A percentile compares a stretch with the other conserved stretches of the same genome.
Conservation (phyloP, 108 stramenopile genomes). For the Cyclotella kingstonii region DNA sequence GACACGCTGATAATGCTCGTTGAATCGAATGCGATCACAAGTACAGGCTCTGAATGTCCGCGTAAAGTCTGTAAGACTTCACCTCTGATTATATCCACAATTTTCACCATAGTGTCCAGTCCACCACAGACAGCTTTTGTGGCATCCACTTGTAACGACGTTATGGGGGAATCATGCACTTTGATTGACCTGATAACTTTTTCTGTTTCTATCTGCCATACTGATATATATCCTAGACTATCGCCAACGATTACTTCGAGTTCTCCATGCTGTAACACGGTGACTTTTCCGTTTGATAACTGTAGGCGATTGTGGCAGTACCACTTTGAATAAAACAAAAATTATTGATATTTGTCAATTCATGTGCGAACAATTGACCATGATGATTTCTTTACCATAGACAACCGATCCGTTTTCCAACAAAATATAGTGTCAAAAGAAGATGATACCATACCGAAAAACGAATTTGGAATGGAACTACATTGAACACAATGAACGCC, state of each 20-base stretch:
- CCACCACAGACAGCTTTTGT: conserved; percentile 61
- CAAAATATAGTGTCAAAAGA: conserved; percentile 27
- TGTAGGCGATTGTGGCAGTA: conserved; percentile 36
- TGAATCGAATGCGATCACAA: conserved; percentile 57
- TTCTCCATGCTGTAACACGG: conserved; percentile 53
- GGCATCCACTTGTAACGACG: conserved; percentile 53
- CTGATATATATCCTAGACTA: conserved; percentile 39
- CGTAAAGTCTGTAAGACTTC: conserved; percentile 49
- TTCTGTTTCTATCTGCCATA: conserved; percentile 57
- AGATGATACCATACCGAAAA: conserved; percentile 25
- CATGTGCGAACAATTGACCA: neutral
- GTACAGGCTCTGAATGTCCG: conserved; percentile 50
- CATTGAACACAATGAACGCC: conserved; percentile 51
- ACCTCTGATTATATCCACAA: conserved; percentile 68
- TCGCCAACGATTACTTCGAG: conserved; percentile 69
- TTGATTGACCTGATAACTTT: conserved; percentile 39
- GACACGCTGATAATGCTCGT: conserved; percentile 46
- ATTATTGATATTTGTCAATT: neutral
- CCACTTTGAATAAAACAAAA: conserved; percentile 1
- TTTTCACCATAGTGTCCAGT: conserved; percentile 38
- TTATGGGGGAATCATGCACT: conserved; percentile 55
- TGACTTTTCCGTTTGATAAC: conserved; percentile 45
- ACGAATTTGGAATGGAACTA: conserved; percentile 29
- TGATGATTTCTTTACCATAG: neutral
- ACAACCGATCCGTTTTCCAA: conserved; percentile 13